Evolutionary conservation across 768 basidiomycete species (phyloP).

Genomic region (Scleroderma citrinum): DNA sequence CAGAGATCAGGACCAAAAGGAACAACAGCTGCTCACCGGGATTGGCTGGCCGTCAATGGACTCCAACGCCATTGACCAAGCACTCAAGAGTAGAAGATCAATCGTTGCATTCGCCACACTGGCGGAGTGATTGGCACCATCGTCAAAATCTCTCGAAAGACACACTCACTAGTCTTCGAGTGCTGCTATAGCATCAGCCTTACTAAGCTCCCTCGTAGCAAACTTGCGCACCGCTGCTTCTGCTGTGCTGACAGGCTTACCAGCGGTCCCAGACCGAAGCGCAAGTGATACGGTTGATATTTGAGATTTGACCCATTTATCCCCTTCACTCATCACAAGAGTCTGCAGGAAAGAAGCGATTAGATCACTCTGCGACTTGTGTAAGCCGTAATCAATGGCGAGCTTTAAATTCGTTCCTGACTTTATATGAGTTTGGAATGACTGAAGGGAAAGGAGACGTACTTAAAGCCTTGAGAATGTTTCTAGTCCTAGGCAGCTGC

Average conservation of each 20-base stretch:
- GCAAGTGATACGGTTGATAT: slow-evolving; percentile 64
- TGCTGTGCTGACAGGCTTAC: slow-evolving; percentile 72
- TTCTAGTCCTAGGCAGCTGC: slow-evolving; percentile 56
- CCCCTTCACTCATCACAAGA: slow-evolving; percentile 94
- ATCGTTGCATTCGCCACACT: slow-evolving; percentile 87
- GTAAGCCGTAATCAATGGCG: slow-evolving; percentile 84
- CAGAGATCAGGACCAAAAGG: neutral
- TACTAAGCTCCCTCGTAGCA: slow-evolving; percentile 80
- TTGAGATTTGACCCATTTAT: slow-evolving; percentile 78
- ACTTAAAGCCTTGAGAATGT: slow-evolving; percentile 77
- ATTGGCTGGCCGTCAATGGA: slow-evolving; percentile 57
- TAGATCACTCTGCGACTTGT: slow-evolving; percentile 74
- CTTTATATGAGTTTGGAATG: slow-evolving; percentile 66
- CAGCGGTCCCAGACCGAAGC: slow-evolving; percentile 58
- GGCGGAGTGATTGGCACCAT: slow-evolving; percentile 1
- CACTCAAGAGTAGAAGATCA: slow-evolving; percentile 76
- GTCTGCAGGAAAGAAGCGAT: slow-evolving; percentile 93
- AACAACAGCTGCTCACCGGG: slow-evolving; percentile 48
- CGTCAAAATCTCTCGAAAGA: neutral
- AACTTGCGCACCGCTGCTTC: slow-evolving; percentile 76
- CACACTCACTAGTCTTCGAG: slow-evolving; percentile 85
- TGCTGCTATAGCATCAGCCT: slow-evolving; percentile 69
- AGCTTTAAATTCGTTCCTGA: slow-evolving; percentile 80
- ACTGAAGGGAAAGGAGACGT: slow-evolving; percentile 58
- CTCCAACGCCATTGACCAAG: slow-evolving; percentile 66